Evolutionary conservation across 805 yeast genomes (phyloP).

Genomic region (Candida suzukii): DNA sequence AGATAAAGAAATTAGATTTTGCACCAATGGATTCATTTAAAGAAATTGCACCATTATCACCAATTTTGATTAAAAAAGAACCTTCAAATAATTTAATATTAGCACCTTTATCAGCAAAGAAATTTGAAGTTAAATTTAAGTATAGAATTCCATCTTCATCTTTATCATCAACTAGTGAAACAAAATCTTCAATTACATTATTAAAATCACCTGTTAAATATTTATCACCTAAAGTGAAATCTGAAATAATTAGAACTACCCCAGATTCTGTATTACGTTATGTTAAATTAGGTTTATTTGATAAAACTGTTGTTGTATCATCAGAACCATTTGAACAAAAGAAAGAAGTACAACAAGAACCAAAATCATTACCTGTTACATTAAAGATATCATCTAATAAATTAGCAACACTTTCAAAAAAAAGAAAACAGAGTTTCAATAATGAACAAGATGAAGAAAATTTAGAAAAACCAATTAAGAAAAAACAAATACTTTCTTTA

Average conservation of each 20-base stretch:
- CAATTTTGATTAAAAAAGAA: not conserved
- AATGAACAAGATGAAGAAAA: constrained; percentile 1
- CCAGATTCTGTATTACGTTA: constrained; percentile 23
- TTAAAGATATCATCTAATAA: not conserved
- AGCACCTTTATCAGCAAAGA: not conserved
- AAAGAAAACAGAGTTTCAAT: not conserved
- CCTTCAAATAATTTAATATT: not conserved
- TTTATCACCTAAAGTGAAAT: constrained; percentile 11
- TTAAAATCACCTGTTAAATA: too few species aligned
- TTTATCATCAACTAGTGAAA: too few species aligned
- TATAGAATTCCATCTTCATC: constrained; percentile 6
- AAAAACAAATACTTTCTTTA: not conserved
- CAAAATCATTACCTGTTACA: not conserved
- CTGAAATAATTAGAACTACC: constrained; percentile 13
- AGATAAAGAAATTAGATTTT: constrained; percentile 6
- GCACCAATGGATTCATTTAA: constrained; percentile 4
- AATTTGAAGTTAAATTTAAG: constrained; percentile 12
- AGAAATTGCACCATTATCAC: constrained; percentile 1
- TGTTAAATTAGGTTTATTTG: constrained; percentile 24
- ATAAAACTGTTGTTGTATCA: constrained; percentile 17
- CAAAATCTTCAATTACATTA: too few species aligned
- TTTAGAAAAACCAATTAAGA: not conserved
- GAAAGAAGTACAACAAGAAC: not conserved
- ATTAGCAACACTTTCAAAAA: not conserved
- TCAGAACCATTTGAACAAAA: constrained; percentile 8